A percentile compares a stretch with the other conserved stretches of the same genome.
Evolutionary conservation across 1,139 yeast genomes (phyloP).

Genomic region (Hanseniaspora gamundiae): DNA sequence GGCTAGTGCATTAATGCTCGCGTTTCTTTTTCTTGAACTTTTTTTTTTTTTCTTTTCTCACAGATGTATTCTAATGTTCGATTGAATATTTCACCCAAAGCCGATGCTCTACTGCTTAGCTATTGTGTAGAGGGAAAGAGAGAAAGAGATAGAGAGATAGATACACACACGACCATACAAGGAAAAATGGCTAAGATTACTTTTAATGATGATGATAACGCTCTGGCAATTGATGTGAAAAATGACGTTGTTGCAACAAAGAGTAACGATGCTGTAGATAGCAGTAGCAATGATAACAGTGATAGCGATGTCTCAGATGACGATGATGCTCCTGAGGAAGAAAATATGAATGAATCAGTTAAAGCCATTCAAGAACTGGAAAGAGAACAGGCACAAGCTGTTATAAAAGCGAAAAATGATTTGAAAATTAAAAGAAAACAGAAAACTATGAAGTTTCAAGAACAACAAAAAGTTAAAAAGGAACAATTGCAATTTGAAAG

Average conservation of each 20-base stretch:
- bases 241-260: too few relatives aligned
- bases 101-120: too few relatives aligned
- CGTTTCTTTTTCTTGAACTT: background rate
- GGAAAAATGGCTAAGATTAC: slow-evolving; percentile 7
- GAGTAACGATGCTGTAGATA: too few relatives aligned
- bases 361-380: slow-evolving; percentile 27
- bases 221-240: too few relatives aligned
- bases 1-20: too few relatives aligned
- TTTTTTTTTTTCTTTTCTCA: background rate
- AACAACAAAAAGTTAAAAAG: slow-evolving; percentile 31
- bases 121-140: too few relatives aligned
- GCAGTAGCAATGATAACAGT: slow-evolving; percentile 4
- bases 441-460: slow-evolving; percentile 32
- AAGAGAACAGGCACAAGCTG: slow-evolving; percentile 26
- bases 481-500: slow-evolving; percentile 28
- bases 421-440: slow-evolving; percentile 40
- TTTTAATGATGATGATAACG: slow-evolving; percentile 5
- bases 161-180: too few relatives aligned
- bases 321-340: slow-evolving; percentile 23
- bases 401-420: slow-evolving; percentile 27
- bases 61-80: too few relatives aligned
- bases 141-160: background rate
- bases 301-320: slow-evolving; percentile 8
- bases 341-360: slow-evolving; percentile 21
- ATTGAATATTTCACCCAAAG: too few relatives aligned